Base-by-base conservation (phyloP, 2,329 filamentous ascomycete genomes). In the Claviceps citrina region DNA sequence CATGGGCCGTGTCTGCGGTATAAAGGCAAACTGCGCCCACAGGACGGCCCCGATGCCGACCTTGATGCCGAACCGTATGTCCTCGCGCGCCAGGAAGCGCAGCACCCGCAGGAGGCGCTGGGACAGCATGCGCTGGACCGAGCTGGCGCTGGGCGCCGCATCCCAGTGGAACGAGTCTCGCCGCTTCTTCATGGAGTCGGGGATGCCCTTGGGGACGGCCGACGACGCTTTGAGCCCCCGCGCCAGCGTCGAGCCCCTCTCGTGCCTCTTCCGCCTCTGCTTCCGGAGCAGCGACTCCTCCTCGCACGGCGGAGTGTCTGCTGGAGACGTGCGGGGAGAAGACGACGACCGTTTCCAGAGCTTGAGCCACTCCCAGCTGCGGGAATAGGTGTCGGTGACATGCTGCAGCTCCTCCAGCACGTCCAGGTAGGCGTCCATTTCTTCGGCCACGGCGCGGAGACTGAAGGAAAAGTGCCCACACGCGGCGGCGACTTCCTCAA, bases 391-490 rank as follows among this genome's bases (percentile, higher is more conserved):
- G 45, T 81, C 75, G 20, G 76, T 76, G 15, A 74, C 65, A 46
- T 81, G 72, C 55, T 91, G 87, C 31, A 96, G 62, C 31, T 94
- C 84, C 53, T 95, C 85, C 4, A 98, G 64, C 1, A 91, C 78
- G 39, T 84, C 76, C 33, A 98, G 61, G 50, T 93, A 91, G 10
- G 73, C 73, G 47, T 84, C 76, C 63, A 93, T 82, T 54, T 95
- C 86, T 54, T 93, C 84, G 0, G 85, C 87, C 53, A 96, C 89
- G 49, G 91, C 83, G 46, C 91, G 75, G 20, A 98, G 66, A 32
- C 83, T 93, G 56, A 91, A 95, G 54, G 84, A 89, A 55, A 96
- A 98, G 59, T 96, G 87, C 0, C 91, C 89, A 53, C 91, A 98
- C 42, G 87, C 93, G n/a, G 91, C 89, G 31, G 89, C 87, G 9